These are phyloP conservation scores for Neckera pumila DNA, from an alignment of 225 moss, liverwort and hornwort species.

Conservation along the genomic window DNA sequence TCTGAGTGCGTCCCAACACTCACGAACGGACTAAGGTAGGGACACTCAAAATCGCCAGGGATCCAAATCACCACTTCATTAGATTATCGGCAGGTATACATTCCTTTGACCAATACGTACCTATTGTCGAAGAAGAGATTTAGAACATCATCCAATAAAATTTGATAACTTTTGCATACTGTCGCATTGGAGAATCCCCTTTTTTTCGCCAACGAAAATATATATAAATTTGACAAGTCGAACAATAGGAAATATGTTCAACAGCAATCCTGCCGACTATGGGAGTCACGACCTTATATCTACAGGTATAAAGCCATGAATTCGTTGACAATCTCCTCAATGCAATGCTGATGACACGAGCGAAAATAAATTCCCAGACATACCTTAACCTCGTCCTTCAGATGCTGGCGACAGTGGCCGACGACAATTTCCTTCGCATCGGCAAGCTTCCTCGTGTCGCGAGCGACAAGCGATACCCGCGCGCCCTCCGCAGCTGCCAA, in stretches of 20 bases:
- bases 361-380: neutral
- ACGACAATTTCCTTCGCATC: constrained; percentile 39
- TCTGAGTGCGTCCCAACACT: neutral
- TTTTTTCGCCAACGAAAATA: neutral
- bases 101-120: too few species aligned
- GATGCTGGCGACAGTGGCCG: constrained; percentile 13
- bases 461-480: constrained; percentile 58
- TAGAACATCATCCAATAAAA: neutral
- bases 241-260: neutral
- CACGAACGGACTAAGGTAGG: neutral
- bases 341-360: neutral
- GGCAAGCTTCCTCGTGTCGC: constrained; percentile 46
- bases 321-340: neutral
- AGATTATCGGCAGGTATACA: neutral
- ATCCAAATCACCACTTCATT: neutral
- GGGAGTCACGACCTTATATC: neutral
- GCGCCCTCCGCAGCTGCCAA: constrained; percentile 61
- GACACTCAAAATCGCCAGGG: neutral
- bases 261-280: neutral
- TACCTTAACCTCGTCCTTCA: constrained; percentile 12
- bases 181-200: neutral
- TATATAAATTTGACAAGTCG: neutral
- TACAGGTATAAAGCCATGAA: neutral
- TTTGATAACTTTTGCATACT: too few species aligned
- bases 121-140: neutral